Evolutionary conservation across 1,139 yeast species (phyloP), one percentile per base, ranked within the genome.

Genomic region (Debaryomyces sp.): DNA sequence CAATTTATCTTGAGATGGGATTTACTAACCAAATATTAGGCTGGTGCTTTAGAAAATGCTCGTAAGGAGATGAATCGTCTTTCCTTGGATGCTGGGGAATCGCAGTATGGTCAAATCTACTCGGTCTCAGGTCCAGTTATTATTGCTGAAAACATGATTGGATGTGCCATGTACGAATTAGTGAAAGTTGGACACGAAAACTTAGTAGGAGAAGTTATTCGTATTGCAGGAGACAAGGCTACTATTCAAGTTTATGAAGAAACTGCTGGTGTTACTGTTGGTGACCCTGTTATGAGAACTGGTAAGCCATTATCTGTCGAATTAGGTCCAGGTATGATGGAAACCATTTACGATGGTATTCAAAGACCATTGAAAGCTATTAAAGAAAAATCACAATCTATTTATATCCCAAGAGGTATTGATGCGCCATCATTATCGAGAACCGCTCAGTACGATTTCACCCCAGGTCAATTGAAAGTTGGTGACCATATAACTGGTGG

Each of bases 401-500:
- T 94, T 68, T 94, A 94, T 75, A 94, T 94, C 57, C 99, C 99
- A 67, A 88, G 99, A 77, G 99, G 99, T 80, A 86, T 94, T 55
- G 96, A 92, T 68, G 94, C 96, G 41, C 98, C 98, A 35, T 90
- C 98, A 7, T 80, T 94, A 64, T 82, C 86, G 55, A 89, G 99
- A 77, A 78, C 83, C 13, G 80, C 79, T 54, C 79, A 86, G 66
- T 94, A 92, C 75, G 96, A 90, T 63, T 94, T 90, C 76, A 85
- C 80, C 52, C 98, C 99, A 18, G 88, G 84, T 26, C 54, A 66
- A 18, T 77, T 87, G 68, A 86, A 84, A 71, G 96, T 89, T 50
- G 99, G 99, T 60, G 99, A 95, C 70, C 99, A 94, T 70, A 90
- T 94, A 61, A 84, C 97, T 47, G 99, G 99, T 58, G 99, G 99